Evolutionary conservation across 2,329 filamentous ascomycete species (phyloP).

Genomic region (Diaporthe australafricana): DNA sequence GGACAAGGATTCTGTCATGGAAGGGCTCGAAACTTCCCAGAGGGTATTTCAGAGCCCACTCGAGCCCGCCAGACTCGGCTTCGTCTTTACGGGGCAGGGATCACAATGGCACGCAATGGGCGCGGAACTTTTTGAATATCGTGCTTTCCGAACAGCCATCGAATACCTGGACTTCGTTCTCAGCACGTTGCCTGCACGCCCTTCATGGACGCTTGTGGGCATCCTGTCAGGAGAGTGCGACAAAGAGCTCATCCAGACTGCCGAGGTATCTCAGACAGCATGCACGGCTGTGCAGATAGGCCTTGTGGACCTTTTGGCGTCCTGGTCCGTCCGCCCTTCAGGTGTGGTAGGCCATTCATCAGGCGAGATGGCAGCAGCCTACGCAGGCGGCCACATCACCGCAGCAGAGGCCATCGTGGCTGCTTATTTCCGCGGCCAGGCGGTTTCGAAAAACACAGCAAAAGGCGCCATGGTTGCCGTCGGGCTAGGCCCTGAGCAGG

Average conservation of each 20-base stretch:
- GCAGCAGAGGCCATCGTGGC: constrained; percentile 38
- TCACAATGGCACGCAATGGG: neutral
- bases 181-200: constrained; percentile 34
- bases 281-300: constrained; percentile 46
- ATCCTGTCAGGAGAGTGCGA: neutral
- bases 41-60: too few species aligned
- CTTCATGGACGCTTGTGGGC: constrained; percentile 41
- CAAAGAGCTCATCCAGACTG: constrained; percentile 38
- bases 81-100: constrained; percentile 12
- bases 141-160: neutral
- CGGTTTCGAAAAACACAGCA: neutral
- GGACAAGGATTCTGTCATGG: too few species aligned
- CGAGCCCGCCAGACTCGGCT: neutral
- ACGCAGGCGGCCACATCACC: constrained; percentile 43
- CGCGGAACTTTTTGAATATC: constrained; percentile 42
- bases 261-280: constrained; percentile 40
- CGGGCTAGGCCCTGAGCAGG: constrained; percentile 56
- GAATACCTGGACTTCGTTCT: neutral
- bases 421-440: constrained; percentile 36
- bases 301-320: constrained; percentile 44
- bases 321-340: constrained; percentile 41
- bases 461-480: constrained; percentile 67
- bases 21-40: too few species aligned
- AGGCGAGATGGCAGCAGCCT: constrained; percentile 48
- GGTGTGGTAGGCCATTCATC: constrained; percentile 47